Evolutionary conservation across 2,329 filamentous ascomycete species (phyloP).

Genomic region (Ophidiomyces ophidiicola): DNA sequence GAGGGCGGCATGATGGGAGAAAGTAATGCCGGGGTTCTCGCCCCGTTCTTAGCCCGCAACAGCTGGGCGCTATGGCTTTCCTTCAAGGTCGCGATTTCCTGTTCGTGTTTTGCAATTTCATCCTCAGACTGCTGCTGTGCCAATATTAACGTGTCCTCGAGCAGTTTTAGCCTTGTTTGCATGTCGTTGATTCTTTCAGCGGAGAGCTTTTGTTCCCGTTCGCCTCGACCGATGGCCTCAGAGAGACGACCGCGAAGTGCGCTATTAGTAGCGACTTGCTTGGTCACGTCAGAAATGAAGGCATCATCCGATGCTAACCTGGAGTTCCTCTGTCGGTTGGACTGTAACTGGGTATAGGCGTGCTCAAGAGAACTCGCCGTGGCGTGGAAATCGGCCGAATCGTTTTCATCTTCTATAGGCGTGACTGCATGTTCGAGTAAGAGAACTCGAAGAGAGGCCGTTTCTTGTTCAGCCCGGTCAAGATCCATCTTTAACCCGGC

Average conservation of each 20-base stretch:
- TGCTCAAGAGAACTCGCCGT: slow-evolving; percentile 60
- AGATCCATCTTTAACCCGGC: slow-evolving; percentile 89
- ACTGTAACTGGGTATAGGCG: slow-evolving; percentile 63
- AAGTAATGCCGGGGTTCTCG: slow-evolving; percentile 34
- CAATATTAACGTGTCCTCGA: slow-evolving; percentile 72
- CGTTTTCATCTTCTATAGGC: slow-evolving; percentile 47
- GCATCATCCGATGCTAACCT: slow-evolving; percentile 50
- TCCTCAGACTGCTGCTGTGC: slow-evolving; percentile 83
- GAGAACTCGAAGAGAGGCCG: slow-evolving; percentile 63
- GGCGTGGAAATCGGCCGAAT: slow-evolving; percentile 39
- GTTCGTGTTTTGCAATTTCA: slow-evolving; percentile 63
- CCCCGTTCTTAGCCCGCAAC: slow-evolving; percentile 52
- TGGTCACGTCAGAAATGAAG: slow-evolving; percentile 63
- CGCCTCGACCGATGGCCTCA: slow-evolving; percentile 69
- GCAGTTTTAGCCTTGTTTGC: slow-evolving; percentile 62
- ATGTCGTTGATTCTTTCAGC: slow-evolving; percentile 71
- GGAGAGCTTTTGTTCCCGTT: slow-evolving; percentile 68
- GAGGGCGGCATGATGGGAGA: slow-evolving; percentile 51
- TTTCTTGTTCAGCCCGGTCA: slow-evolving; percentile 88
- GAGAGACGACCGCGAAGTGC: slow-evolving; percentile 63
- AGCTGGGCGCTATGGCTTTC: slow-evolving; percentile 68
- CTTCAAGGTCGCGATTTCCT: slow-evolving; percentile 63
- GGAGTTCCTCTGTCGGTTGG: slow-evolving; percentile 51
- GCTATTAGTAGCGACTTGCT: slow-evolving; percentile 67
- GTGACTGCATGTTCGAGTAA: slow-evolving; percentile 73